A percentile compares a stretch with the other conserved stretches of the same genome.
phyloP scores from a whole-genome alignment of 192 early-diverging fungal genomes.

The Backusella luteola region DNA sequence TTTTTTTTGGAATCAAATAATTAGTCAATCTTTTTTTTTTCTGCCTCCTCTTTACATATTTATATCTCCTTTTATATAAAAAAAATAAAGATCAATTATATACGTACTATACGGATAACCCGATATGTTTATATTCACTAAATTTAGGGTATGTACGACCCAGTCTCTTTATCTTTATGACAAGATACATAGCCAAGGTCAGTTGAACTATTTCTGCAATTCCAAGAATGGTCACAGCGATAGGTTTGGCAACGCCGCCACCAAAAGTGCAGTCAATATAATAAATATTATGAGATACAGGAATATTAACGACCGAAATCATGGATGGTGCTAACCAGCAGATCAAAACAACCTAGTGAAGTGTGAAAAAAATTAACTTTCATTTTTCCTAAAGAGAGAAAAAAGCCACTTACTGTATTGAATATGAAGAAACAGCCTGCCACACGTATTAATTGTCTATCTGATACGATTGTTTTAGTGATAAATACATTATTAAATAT shows the following conservation, averaged over 20 bases:
- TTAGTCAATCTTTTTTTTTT: not conserved
- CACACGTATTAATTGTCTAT: conserved; percentile 46
- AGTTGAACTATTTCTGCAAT: conserved; percentile 26
- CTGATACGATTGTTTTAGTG: conserved; percentile 41
- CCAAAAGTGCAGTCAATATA: conserved; percentile 26
- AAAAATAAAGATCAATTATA: not conserved
- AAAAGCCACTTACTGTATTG: conserved; percentile 31
- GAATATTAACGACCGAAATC: conserved; percentile 1
- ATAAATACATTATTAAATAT: conserved; percentile 55
- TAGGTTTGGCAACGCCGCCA: not conserved
- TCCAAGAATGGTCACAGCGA: not conserved
- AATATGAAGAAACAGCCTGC: conserved; percentile 37
- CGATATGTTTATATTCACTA: conserved; percentile 51
- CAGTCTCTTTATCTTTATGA: conserved; percentile 42
- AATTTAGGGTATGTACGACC: conserved; percentile 41
- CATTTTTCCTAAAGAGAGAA: not conserved
- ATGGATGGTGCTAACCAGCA: conserved; percentile 19
- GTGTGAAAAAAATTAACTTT: not conserved
- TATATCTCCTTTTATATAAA: not conserved
- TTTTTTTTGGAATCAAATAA: not conserved
- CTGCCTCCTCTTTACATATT: not conserved
- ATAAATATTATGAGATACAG: conserved; percentile 17
- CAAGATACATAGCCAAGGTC: conserved; percentile 40
- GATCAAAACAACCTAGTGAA: conserved; percentile 17
- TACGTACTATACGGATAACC: conserved; percentile 51